A percentile compares a stretch with the other conserved stretches of the same genome.
These are phyloP conservation scores for Peziza echinospora DNA, from an alignment of 495 filamentous ascomycete genomes.

Conservation along the genomic window DNA sequence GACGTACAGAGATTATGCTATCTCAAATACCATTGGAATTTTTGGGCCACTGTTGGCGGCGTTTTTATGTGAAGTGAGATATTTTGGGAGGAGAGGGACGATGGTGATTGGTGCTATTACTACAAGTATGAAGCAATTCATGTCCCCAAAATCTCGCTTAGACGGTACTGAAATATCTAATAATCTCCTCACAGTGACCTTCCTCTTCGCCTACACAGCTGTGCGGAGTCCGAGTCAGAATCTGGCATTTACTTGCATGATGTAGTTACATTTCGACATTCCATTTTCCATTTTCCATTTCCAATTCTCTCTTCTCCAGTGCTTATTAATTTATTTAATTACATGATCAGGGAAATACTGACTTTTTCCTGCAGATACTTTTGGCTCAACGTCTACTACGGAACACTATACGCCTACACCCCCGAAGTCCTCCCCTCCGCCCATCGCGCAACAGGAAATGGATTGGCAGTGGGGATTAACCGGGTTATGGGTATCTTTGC, in stretches of 20 bases:
- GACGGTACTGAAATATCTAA: too few species aligned
- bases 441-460: slow-evolving; percentile 49
- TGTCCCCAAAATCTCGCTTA: neutral
- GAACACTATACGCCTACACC: slow-evolving; percentile 38
- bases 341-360: too few species aligned
- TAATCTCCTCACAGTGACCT: neutral
- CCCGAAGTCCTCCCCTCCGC: slow-evolving; percentile 37
- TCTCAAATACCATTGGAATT: neutral
- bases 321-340: too few species aligned
- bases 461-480: slow-evolving; percentile 44
- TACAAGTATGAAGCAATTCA: neutral
- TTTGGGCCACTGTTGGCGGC: neutral
- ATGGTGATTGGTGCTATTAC: slow-evolving; percentile 29
- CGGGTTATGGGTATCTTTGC: slow-evolving; percentile 52
- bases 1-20: neutral
- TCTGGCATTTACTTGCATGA: neutral
- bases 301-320: too few species aligned
- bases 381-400: slow-evolving; percentile 50
- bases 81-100: neutral
- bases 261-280: neutral
- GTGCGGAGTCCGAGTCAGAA: neutral
- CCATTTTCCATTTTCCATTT: neutral
- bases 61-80: neutral
- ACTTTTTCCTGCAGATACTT: slow-evolving; percentile 44
- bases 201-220: neutral